Evolutionary conservation across 768 basidiomycete species (phyloP), one percentile per base, ranked within the genome.

Genomic region (Leccinellum luteum): DNA sequence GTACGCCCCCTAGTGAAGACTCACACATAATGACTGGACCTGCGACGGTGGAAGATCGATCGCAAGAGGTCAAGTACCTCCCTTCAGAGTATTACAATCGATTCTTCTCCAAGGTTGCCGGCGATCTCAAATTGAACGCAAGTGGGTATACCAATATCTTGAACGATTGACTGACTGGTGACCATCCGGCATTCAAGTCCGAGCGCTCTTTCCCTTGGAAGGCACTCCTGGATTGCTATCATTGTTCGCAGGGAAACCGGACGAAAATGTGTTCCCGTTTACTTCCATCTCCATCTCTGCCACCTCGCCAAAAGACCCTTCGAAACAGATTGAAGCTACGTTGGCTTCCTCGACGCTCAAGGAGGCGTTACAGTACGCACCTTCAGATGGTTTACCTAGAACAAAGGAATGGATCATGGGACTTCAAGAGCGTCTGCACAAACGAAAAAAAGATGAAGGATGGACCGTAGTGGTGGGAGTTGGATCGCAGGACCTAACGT

Each of bases 401-500:
- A 73, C 92, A 4, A 64, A 79, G 12, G 77, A 83, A 28, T 91
- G 87, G 87, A 61, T 90, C 5, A 72, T 77, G 48, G 81, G 81
- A 6, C 73, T 96, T 44, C 90, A 94, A 70, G 83, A 81, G 61
- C 62, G 69, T 13, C 76, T 78, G 47, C 92, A 96, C 66, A 81
- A 82, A 4, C 75, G 90, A 31, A 76, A 76, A 51, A 65, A 66
- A 35, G 80, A 75, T 0, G 81, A 81, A 59, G 85, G 84, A 6
- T 96, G 92, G 92, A 74, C 76, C 28, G 67, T 90, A 6, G 83
- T 81, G 45, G 75, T 94, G 13, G 90, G 90, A 0, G 76, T 79
- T 35, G 91, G 92, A 23, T 89, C 87, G 43, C 92, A 94, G 73
- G 92, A 94, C 75, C 67, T 90, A 61, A 81, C 94, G 48, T 86